phyloP scores from a whole-genome alignment of 352 stramenopile genomes.

The Proteromonas lacertae region DNA sequence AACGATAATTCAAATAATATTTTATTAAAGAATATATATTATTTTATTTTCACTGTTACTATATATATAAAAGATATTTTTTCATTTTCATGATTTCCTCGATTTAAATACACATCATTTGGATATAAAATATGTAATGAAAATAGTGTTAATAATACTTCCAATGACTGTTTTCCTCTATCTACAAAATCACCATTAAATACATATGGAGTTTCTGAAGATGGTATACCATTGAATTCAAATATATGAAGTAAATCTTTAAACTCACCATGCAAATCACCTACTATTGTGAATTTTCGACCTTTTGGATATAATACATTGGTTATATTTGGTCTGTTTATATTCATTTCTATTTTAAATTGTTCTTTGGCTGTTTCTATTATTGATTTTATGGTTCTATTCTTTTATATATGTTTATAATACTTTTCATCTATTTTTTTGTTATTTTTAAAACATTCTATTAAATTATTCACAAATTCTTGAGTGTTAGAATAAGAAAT shows the following conservation, averaged over 20 bases:
- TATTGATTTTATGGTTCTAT: too few relatives aligned
- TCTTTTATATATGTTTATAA: too few relatives aligned
- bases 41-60: slow-evolving; percentile 65
- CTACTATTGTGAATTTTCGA: slow-evolving; percentile 59
- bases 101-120: too few relatives aligned
- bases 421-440: too few relatives aligned
- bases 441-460: too few relatives aligned
- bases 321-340: too few relatives aligned
- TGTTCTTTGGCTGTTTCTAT: too few relatives aligned
- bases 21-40: slow-evolving; percentile 93
- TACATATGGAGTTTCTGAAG: slow-evolving; percentile 51
- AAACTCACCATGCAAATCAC: slow-evolving; percentile 66
- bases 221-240: slow-evolving; percentile 48
- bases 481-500: too few relatives aligned
- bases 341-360: too few relatives aligned
- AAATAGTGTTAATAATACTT: slow-evolving; percentile 20
- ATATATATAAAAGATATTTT: slow-evolving; percentile 53
- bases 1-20: slow-evolving; percentile 31
- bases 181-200: slow-evolving; percentile 90
- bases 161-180: slow-evolving; percentile 37
- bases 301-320: too few relatives aligned
- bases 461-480: too few relatives aligned
- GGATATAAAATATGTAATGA: slow-evolving; percentile 8
- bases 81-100: slow-evolving; percentile 61
- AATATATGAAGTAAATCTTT: slow-evolving; percentile 73